Conservation (phyloP, 192 early-diverging fungal species). For the Mortierella alpina region DNA sequence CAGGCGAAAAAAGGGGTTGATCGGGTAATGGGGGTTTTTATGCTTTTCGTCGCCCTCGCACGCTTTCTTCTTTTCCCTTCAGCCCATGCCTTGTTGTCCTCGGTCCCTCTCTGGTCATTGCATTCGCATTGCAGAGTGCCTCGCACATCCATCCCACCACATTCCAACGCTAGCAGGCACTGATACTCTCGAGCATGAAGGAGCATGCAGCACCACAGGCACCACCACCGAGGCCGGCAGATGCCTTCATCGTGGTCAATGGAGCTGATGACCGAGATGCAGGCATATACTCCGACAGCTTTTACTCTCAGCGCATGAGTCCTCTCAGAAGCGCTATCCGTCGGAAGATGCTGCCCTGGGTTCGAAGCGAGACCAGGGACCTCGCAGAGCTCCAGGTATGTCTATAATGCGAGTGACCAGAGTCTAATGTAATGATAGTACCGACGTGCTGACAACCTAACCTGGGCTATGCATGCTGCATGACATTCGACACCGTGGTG, state of each 20-base stretch:
- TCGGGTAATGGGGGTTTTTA: neutral
- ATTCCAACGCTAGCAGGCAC: no score
- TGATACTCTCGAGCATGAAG: neutral
- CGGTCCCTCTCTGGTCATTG: no score
- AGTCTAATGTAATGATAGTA: neutral
- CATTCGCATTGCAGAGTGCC: neutral
- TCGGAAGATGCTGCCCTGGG: slow-evolving; percentile 54
- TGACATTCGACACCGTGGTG: neutral
- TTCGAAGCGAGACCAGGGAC: slow-evolving; percentile 56
- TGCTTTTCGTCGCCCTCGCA: no score
- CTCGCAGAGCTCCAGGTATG: slow-evolving; percentile 62
- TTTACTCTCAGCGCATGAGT: slow-evolving; percentile 59
- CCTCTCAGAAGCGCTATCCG: slow-evolving; percentile 54
- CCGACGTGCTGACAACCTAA: no score
- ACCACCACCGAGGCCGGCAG: neutral
- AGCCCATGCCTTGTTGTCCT: no score
- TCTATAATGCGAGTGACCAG: neutral
- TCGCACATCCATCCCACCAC: neutral
- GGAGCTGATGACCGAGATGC: slow-evolving; percentile 58
- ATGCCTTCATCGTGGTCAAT: slow-evolving; percentile 48
- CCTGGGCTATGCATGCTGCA: no score
- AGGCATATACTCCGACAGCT: slow-evolving; percentile 60
- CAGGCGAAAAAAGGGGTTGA: neutral
- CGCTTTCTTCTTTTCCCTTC: no score
- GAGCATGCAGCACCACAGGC: neutral